Base-by-base conservation (phyloP, 176 grass and related monocot genomes). In the Triticum turgidum region DNA sequence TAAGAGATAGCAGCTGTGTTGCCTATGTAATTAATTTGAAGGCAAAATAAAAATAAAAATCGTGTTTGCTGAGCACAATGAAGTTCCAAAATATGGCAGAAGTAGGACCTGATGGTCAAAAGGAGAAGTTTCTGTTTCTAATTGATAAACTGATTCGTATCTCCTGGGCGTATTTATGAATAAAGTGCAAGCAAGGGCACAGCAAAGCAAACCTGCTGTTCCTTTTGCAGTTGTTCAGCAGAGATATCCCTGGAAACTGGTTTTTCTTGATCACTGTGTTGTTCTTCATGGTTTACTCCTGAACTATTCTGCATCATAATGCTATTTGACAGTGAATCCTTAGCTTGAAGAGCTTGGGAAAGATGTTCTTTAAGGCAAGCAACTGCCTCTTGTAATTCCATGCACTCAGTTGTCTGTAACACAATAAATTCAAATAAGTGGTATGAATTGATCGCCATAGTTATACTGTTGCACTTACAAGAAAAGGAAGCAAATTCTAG, bases 341-440 rank as follows among this genome's bases (percentile, higher is more conserved):
- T 93, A 65, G 86, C 84, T 76, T 90, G 82, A 82, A 93, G 82
- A 68, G 93, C 87, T 91, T 92, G 90, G 29, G 85, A 87, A 62
- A 94, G 74, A 54, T 97, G 90, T 86, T 92, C 87, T 77, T 97
- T 97, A 33, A 99, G 82, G 70, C 71, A 89, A 87, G 77, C 58
- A 87, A 99, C 89, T 78, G 86, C 81, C 88, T 89, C 90, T 81
- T 91, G 92, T 63, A 93, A 86, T 86, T 90, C 90, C 85, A 93
- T 77, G 82, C 94, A 97, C 91, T 97, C 90, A 67, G 61, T 83
- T 85, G 89, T 94, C 97, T 99, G 87, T 62, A 51, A 80, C 24
- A 78, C 42, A 86, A 89, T 14, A 56, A 68, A 88, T 80, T 82
- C 18, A 74, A 78, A 73, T 4, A 74, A 63, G 61, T 70, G 77